Evolutionary conservation across 2,329 filamentous ascomycete genomes (phyloP).

Genomic region (Alternaria atra): DNA sequence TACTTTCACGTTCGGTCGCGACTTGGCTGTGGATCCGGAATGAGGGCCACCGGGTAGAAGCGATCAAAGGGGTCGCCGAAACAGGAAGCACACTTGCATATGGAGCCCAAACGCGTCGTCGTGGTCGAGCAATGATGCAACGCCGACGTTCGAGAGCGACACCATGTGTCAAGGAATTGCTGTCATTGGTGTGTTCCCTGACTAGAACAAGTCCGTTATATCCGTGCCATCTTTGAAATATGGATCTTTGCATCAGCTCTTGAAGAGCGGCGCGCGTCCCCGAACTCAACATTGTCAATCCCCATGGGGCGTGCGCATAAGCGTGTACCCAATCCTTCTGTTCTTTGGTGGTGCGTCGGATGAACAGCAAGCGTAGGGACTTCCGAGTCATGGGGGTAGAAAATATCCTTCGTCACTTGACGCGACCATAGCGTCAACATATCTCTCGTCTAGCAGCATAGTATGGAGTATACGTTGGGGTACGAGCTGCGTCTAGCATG

Average conservation of each 20-base stretch:
- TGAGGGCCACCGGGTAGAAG: slow-evolving; percentile 6
- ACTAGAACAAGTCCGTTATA: slow-evolving; percentile 10
- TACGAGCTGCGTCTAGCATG: not conserved
- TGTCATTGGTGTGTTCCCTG: slow-evolving; percentile 3
- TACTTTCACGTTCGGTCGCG: slow-evolving; percentile 10
- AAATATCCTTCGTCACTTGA: not conserved
- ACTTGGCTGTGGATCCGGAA: slow-evolving; percentile 13
- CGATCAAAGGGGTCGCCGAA: slow-evolving; percentile 8
- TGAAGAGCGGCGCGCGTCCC: slow-evolving; percentile 5
- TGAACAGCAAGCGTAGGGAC: not conserved
- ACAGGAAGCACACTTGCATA: slow-evolving; percentile 13
- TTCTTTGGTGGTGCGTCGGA: slow-evolving; percentile 1
- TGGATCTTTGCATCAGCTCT: slow-evolving; percentile 6
- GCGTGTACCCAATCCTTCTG: not conserved
- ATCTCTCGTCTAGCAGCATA: not conserved
- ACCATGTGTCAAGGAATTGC: slow-evolving; percentile 12
- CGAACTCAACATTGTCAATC: slow-evolving; percentile 12
- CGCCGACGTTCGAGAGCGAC: slow-evolving; percentile 2
- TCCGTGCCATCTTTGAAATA: slow-evolving; percentile 6
- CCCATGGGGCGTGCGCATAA: slow-evolving; percentile 14
- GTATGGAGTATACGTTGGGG: not conserved
- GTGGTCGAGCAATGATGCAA: slow-evolving; percentile 11
- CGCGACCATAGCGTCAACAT: not conserved
- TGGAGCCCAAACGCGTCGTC: slow-evolving; percentile 10
- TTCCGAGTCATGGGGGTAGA: not conserved